A percentile compares a stretch with the other conserved stretches of the same genome.
These are phyloP conservation scores for Opeltia flavorubescens DNA, from an alignment of 495 filamentous ascomycete genomes.

Conservation along the genomic window DNA sequence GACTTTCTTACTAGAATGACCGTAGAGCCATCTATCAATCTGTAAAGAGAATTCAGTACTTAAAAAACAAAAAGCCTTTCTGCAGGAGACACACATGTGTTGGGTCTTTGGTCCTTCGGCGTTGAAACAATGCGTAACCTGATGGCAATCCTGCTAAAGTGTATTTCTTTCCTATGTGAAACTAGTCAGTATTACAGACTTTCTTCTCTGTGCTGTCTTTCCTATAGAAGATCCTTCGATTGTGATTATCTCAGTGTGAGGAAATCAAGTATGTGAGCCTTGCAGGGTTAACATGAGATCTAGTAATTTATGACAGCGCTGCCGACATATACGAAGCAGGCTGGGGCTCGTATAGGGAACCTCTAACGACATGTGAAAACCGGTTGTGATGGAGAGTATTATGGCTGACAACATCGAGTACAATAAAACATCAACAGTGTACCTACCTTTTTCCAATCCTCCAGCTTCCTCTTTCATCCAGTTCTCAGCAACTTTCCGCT, in stretches of 20 bases:
- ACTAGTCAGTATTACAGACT: too few relatives aligned
- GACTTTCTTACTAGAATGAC: constrained; percentile 35
- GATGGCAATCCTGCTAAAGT: constrained; percentile 38
- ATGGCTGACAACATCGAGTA: too few relatives aligned
- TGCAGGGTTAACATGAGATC: too few relatives aligned
- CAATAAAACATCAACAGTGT: neutral
- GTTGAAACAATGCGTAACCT: constrained; percentile 37
- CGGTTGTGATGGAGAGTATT: too few relatives aligned
- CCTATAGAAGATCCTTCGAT: too few relatives aligned
- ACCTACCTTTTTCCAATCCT: neutral
- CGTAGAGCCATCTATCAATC: constrained; percentile 40
- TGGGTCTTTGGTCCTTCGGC: constrained; percentile 25
- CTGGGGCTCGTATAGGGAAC: too few relatives aligned
- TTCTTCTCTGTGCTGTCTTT: too few relatives aligned
- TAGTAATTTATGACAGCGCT: too few relatives aligned
- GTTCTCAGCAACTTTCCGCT: neutral
- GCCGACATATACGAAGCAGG: too few relatives aligned
- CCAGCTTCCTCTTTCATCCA: constrained; percentile 1
- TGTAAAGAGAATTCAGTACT: constrained; percentile 10
- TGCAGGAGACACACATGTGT: constrained; percentile 19
- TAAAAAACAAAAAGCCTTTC: neutral
- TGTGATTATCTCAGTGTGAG: too few relatives aligned
- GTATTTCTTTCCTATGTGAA: constrained; percentile 32
- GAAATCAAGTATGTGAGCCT: too few relatives aligned
- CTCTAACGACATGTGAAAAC: too few relatives aligned